A percentile compares a stretch with the other conserved stretches of the same genome.
Conservation (phyloP, 768 basidiomycete species). For the Rhizopogon salebrosus region DNA sequence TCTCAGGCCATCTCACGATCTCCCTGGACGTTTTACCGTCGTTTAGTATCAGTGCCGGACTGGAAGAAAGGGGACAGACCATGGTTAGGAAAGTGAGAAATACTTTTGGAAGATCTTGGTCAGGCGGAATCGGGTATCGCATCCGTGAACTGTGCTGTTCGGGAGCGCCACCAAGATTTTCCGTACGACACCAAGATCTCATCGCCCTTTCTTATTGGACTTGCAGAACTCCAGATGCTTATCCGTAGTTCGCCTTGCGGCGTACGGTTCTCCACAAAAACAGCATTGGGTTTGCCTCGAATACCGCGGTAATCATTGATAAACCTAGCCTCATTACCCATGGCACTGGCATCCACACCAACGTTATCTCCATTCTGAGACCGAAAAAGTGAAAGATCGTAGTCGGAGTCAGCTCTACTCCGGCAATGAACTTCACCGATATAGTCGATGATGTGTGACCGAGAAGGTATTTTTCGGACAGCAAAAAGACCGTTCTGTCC, state of each 20-base stretch:
- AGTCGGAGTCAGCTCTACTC: conserved; percentile 69
- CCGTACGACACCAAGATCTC: conserved; percentile 89
- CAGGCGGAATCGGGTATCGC: neutral
- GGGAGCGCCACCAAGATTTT: conserved; percentile 74
- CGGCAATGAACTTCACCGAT: conserved; percentile 82
- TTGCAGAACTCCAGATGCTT: conserved; percentile 62
- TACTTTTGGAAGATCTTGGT: neutral
- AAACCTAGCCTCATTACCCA: conserved; percentile 87
- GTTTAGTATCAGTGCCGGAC: neutral
- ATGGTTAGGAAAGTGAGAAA: neutral
- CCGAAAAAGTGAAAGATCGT: conserved; percentile 80
- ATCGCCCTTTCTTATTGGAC: conserved; percentile 67
- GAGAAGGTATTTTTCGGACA: conserved; percentile 58
- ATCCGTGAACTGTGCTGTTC: neutral
- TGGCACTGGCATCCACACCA: conserved; percentile 68
- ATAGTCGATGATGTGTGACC: conserved; percentile 73
- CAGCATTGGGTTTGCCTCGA: conserved; percentile 59
- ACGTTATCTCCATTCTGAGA: conserved; percentile 52
- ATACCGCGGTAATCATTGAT: conserved; percentile 89
- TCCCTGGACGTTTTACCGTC: neutral
- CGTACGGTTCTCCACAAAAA: conserved; percentile 56
- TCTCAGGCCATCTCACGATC: neutral
- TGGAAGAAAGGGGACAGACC: neutral
- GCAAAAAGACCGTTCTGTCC: conserved; percentile 85
- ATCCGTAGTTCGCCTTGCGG: conserved; percentile 63